phyloP scores from a whole-genome alignment of 306 rosid genomes.

The Acacia confusa region DNA sequence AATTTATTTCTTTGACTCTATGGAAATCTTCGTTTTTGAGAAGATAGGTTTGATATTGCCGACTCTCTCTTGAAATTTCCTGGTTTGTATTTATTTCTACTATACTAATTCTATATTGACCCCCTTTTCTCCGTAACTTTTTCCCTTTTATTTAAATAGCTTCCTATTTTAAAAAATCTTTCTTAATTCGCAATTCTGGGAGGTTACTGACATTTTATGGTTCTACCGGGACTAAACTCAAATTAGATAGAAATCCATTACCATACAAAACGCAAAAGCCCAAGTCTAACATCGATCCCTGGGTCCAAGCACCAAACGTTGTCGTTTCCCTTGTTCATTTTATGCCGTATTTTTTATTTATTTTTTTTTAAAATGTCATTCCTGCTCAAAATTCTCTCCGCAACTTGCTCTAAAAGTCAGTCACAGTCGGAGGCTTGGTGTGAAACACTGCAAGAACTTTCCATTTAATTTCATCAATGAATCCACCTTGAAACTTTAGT shows the following conservation, averaged over 20 bases:
- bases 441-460: background rate
- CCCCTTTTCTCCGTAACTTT: background rate
- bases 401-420: background rate
- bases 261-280: background rate
- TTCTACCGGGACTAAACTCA: background rate
- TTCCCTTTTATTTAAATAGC: background rate
- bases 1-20: conserved; percentile 21
- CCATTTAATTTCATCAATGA: background rate
- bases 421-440: background rate
- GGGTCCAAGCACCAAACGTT: background rate
- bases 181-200: background rate
- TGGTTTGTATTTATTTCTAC: background rate
- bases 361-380: background rate
- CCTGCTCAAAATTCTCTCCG: background rate
- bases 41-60: background rate
- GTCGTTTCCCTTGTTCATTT: conserved; percentile 20
- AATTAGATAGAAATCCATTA: background rate
- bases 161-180: background rate
- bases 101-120: background rate
- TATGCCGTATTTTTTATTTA: background rate
- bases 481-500: background rate
- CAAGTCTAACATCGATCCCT: background rate
- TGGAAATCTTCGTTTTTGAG: background rate
- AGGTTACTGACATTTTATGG: background rate
- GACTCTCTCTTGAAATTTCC: background rate